Conservation (phyloP, 2,329 filamentous ascomycete genomes). For the Sporothrix inflata region DNA sequence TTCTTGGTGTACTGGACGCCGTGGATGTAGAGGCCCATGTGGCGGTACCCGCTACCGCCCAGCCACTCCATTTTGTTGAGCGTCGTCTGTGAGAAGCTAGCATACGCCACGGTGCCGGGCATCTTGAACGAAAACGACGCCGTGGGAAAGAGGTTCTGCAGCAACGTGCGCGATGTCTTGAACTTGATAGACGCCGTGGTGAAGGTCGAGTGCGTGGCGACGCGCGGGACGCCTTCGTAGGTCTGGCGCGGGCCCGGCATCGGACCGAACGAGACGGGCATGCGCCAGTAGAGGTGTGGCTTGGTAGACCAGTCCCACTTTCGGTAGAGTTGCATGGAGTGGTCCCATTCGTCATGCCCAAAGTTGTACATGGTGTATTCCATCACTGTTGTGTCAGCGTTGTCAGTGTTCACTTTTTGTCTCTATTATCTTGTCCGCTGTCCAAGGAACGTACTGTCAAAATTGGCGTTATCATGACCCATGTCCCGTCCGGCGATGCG, state of each 20-base stretch:
- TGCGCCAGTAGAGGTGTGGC: conserved; percentile 46
- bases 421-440: not conserved
- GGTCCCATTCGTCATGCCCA: conserved; percentile 61
- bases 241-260: conserved; percentile 51
- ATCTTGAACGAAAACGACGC: conserved; percentile 47
- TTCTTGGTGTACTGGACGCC: conserved; percentile 60
- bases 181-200: conserved; percentile 53
- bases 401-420: conserved; percentile 15
- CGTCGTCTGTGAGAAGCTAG: conserved; percentile 48
- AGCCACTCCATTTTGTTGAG: conserved; percentile 62
- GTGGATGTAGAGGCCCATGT: conserved; percentile 64
- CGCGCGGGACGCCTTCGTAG: conserved; percentile 39
- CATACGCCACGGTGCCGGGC: conserved; percentile 50
- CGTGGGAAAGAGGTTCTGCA: conserved; percentile 53
- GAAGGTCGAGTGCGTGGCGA: conserved; percentile 42
- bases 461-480: conserved; percentile 40
- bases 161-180: conserved; percentile 53
- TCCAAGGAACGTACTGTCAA: conserved; percentile 44
- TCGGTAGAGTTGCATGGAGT: conserved; percentile 54
- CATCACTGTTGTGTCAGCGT: conserved; percentile 39
- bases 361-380: conserved; percentile 56
- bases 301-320: conserved; percentile 51
- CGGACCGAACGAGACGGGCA: conserved; percentile 51
- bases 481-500: conserved; percentile 56
- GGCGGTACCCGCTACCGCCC: conserved; percentile 60